phyloP scores from a whole-genome alignment of 352 stramenopile species.

The Pythium apleroticum region DNA sequence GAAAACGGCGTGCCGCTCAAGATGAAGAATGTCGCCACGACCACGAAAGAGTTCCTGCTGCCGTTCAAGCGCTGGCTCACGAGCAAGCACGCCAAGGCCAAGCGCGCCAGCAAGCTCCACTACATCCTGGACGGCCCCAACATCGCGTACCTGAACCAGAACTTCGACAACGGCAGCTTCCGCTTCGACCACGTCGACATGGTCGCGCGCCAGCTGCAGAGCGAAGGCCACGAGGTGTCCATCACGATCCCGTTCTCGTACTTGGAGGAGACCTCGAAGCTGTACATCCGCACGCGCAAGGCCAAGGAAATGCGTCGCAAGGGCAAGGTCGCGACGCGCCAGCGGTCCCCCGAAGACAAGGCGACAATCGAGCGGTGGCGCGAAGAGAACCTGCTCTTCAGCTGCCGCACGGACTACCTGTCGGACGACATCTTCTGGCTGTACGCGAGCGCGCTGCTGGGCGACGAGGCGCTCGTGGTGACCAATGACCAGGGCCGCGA shows the following conservation, averaged over 20 bases:
- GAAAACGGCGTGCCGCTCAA: conserved; percentile 52
- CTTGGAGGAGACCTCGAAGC: conserved; percentile 58
- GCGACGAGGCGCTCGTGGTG: conserved; percentile 74
- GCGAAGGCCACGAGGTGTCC: conserved; percentile 72
- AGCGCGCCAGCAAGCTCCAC: conserved; percentile 41
- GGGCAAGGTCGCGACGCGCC: conserved; percentile 51
- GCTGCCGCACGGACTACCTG: conserved; percentile 75
- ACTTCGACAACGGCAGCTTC: conserved; percentile 91
- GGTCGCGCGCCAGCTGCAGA: conserved; percentile 83
- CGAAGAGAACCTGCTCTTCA: conserved; percentile 88
- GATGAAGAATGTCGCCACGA: conserved; percentile 29
- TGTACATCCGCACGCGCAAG: conserved; percentile 59
- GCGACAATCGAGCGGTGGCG: conserved; percentile 66
- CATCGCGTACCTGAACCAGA: conserved; percentile 97
- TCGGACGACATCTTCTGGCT: conserved; percentile 99
- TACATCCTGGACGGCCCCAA: conserved; percentile 97
- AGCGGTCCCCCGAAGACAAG: conserved; percentile 55
- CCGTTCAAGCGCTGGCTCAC: conserved; percentile 74
- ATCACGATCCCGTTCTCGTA: conserved; percentile 76
- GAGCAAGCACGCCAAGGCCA: conserved; percentile 26
- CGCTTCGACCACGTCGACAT: conserved; percentile 95
- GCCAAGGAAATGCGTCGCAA: conserved; percentile 44
- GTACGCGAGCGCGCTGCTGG: conserved; percentile 88
- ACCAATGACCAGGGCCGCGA: conserved; percentile 98
- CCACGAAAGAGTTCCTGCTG: conserved; percentile 55